phyloP scores from a whole-genome alignment of 2,329 filamentous ascomycete genomes.

The Bipolaris gigantea region DNA sequence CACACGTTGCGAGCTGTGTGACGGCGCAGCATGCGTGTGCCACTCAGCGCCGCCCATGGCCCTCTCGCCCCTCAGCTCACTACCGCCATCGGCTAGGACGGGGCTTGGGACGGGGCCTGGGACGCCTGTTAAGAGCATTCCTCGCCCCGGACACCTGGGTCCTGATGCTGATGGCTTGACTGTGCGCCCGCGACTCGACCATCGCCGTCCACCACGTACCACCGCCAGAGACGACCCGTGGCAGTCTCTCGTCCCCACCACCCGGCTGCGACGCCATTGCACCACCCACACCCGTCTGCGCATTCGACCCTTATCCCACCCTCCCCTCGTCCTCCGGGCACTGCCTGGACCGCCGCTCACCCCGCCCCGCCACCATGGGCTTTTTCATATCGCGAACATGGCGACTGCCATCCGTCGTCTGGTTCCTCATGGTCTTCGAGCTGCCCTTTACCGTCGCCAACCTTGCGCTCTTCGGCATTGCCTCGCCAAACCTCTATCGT shows the following conservation, averaged over 20 bases:
- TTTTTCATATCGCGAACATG: constrained; percentile 60
- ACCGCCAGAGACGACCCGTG: constrained; percentile 7
- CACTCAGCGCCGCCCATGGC: constrained; percentile 38
- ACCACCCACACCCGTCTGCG: neutral
- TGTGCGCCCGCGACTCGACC: constrained; percentile 7
- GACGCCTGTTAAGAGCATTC: constrained; percentile 27
- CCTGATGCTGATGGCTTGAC: constrained; percentile 6
- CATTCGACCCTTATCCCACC: constrained; percentile 6
- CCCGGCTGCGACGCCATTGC: neutral
- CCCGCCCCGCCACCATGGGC: constrained; percentile 21
- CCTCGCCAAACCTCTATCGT: constrained; percentile 72
- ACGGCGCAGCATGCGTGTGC: constrained; percentile 33
- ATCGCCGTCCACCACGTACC: constrained; percentile 16
- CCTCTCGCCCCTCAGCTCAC: constrained; percentile 26
- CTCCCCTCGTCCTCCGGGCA: constrained; percentile 1
- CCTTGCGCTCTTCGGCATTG: constrained; percentile 72
- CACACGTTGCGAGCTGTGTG: constrained; percentile 31
- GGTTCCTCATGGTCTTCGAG: constrained; percentile 65
- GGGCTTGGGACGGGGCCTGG: constrained; percentile 22
- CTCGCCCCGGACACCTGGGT: constrained; percentile 18
- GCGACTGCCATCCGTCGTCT: constrained; percentile 55
- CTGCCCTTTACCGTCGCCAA: constrained; percentile 65
- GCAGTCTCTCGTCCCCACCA: neutral
- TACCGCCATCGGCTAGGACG: constrained; percentile 20
- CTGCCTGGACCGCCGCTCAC: constrained; percentile 8